Evolutionary conservation across 441 rosid genomes (phyloP).

Genomic region (Adansonia madagascariensis): DNA sequence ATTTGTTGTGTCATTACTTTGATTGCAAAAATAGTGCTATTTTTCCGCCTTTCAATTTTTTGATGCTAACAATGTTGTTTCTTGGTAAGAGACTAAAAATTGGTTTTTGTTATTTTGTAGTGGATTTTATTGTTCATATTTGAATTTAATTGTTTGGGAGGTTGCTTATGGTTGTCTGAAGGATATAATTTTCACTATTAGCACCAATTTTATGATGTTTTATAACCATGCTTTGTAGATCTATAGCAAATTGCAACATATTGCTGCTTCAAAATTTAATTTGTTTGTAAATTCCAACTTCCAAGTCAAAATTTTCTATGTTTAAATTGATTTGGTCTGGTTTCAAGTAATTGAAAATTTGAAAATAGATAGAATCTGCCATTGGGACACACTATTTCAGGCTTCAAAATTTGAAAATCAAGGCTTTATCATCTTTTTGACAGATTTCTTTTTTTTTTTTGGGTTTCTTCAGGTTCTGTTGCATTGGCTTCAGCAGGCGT

Average conservation of each 20-base stretch:
- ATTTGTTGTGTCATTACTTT: conserved; percentile 18
- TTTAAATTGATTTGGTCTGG: not conserved
- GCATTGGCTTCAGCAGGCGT: conserved; percentile 92
- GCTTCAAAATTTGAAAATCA: not conserved
- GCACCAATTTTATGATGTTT: not conserved
- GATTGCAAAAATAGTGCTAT: conserved; percentile 3
- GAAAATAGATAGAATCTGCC: not conserved
- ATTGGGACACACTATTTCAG: not conserved
- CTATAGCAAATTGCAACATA: not conserved
- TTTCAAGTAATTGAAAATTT: not conserved
- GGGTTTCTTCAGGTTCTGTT: conserved; percentile 73
- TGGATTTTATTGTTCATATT: not conserved
- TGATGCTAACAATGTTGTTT: not conserved
- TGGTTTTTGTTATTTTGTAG: not conserved
- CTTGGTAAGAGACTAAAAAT: not conserved
- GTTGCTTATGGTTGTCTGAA: too few relatives aligned
- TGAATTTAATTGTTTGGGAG: not conserved
- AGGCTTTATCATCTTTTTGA: not conserved
- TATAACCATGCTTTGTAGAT: not conserved
- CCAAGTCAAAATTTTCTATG: not conserved
- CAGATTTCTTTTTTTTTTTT: conserved; percentile 26
- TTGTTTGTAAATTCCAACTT: not conserved
- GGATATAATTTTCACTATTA: not conserved
- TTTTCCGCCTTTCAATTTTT: not conserved
- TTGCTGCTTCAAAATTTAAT: not conserved